Percentiles rank a stretch among this genome's conserved stretches.
Conservation (phyloP, 1,139 yeast genomes). For the Ashbya aceris region DNA sequence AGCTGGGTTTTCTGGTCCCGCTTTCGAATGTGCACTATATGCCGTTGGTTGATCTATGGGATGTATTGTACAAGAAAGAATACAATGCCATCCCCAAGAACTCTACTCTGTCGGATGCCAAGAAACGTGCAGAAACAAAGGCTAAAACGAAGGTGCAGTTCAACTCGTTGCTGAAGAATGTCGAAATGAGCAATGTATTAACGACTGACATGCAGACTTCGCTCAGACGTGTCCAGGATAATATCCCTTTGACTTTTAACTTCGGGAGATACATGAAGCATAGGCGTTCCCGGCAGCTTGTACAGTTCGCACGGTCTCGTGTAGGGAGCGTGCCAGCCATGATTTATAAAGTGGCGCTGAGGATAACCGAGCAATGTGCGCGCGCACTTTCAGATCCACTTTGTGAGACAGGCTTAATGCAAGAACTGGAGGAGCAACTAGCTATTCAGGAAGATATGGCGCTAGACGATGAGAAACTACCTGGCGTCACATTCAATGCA, state of each 20-base stretch:
- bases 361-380: constrained; percentile 48
- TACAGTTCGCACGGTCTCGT: constrained; percentile 53
- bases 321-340: constrained; percentile 62
- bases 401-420: constrained; percentile 30
- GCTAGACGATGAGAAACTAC: constrained; percentile 28
- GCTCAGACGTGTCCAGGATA: constrained; percentile 36
- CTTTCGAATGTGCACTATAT: constrained; percentile 33
- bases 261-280: constrained; percentile 59
- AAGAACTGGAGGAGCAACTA: constrained; percentile 36
- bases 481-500: constrained; percentile 37
- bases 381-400: constrained; percentile 35
- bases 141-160: constrained; percentile 41
- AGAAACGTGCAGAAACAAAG: constrained; percentile 56
- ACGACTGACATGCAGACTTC: constrained; percentile 31
- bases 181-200: constrained; percentile 34
- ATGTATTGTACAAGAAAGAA: constrained; percentile 42
- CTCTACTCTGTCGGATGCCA: constrained; percentile 50
- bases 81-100: constrained; percentile 42
- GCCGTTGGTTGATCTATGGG: constrained; percentile 51
- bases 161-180: constrained; percentile 17
- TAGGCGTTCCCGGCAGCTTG: constrained; percentile 56
- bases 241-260: constrained; percentile 52
- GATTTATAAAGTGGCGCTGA: constrained; percentile 53
- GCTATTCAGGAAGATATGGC: constrained; percentile 29
- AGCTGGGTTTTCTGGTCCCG: constrained; percentile 48